Conservation (phyloP, 2,329 filamentous ascomycete genomes). For the Leptosphaerulina australis region DNA sequence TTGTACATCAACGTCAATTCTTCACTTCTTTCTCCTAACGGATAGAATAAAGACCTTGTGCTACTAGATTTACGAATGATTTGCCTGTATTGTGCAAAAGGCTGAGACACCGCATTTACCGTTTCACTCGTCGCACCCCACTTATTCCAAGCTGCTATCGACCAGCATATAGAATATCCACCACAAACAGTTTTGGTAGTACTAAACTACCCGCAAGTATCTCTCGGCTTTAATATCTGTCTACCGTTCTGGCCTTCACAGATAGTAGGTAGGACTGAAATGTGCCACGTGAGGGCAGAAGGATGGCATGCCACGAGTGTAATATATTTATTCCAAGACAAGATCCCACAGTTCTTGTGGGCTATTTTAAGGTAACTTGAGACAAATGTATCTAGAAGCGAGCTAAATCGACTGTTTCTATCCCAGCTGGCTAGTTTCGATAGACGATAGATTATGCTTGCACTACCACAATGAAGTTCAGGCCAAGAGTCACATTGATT, state of each 20-base stretch:
- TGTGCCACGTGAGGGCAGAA: background rate
- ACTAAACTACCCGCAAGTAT: background rate
- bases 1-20: conserved; percentile 18
- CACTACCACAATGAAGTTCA: background rate
- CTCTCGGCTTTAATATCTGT: background rate
- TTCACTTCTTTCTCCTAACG: background rate
- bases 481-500: background rate
- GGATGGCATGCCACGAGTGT: background rate
- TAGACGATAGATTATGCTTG: background rate
- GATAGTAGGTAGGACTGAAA: background rate
- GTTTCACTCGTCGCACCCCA: background rate
- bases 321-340: background rate
- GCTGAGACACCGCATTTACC: background rate
- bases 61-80: background rate
- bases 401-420: background rate
- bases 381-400: background rate
- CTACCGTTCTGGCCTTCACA: background rate
- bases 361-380: background rate
- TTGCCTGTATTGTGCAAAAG: background rate
- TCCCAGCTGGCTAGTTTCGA: background rate
- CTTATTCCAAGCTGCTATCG: background rate
- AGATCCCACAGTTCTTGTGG: background rate
- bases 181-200: background rate
- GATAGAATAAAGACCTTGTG: background rate
- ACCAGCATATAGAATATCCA: conserved; percentile 17